phyloP scores from a whole-genome alignment of 2,329 filamentous ascomycete genomes.

The Sarocladium brachiariae region DNA sequence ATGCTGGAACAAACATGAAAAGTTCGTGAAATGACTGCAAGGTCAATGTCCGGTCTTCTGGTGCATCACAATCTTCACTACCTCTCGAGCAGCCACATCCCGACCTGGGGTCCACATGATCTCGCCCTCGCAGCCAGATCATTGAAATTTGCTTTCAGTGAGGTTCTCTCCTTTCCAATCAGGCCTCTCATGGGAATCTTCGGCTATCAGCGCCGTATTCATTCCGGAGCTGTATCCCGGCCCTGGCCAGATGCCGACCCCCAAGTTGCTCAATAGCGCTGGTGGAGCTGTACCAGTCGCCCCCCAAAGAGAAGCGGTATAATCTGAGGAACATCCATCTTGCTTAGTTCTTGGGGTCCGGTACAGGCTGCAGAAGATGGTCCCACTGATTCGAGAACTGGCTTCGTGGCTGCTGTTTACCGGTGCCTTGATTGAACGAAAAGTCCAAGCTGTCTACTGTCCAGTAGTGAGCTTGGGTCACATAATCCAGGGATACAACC shows the following conservation, averaged over 20 bases:
- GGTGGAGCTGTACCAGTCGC: constrained; percentile 36
- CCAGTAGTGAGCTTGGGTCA: constrained; percentile 26
- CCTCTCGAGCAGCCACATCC: neutral
- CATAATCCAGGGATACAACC: constrained; percentile 22
- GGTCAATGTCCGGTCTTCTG: neutral
- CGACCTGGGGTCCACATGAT: constrained; percentile 1
- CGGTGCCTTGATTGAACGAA: constrained; percentile 34
- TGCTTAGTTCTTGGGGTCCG: too few relatives aligned
- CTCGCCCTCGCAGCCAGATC: neutral
- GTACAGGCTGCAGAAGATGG: too few relatives aligned
- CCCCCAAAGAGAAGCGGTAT: constrained; percentile 37
- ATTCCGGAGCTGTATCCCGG: constrained; percentile 22
- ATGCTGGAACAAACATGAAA: too few relatives aligned
- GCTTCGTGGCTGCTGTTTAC: constrained; percentile 37
- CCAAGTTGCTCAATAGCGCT: constrained; percentile 31
- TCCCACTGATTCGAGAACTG: constrained; percentile 26
- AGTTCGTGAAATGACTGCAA: too few relatives aligned
- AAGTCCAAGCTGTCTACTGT: constrained; percentile 26
- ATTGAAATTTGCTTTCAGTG: neutral
- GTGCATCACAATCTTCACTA: neutral
- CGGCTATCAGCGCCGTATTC: constrained; percentile 17
- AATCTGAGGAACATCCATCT: constrained; percentile 35
- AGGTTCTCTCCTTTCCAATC: neutral
- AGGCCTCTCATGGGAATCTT: constrained; percentile 16
- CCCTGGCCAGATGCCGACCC: constrained; percentile 32